Base-by-base conservation (phyloP, 2,329 filamentous ascomycete genomes). In the Diaporthe sp. region DNA sequence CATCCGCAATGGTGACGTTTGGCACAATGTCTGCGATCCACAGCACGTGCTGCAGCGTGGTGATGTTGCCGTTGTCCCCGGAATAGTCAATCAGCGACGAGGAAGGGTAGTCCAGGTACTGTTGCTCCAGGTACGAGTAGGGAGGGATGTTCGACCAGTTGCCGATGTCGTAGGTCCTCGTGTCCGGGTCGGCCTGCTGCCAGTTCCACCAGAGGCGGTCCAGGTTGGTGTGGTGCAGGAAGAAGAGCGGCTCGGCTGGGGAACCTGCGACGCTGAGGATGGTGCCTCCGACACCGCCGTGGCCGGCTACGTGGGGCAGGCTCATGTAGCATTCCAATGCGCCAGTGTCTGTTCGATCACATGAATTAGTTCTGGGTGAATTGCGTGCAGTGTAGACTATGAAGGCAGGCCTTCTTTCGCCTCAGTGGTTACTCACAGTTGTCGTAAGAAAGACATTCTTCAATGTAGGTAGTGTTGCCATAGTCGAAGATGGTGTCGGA, bases 231-330 rank as follows among this genome's bases (percentile, higher is more conserved):
- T 82, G 81, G 65, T 82, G 81, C 6, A 82, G 75, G 69, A 80
- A 82, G 75, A 82, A 82, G 31, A 82, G 44, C 0, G 81, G 81
- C 68, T 82, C 81, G 88, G 88, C 25, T 0, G 80, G 78, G 68
- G 55, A 62, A 9, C 59, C 61, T 4, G 65, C 67, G 31, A 77
- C 65, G 37, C 79, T 76, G 19, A 73, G 61, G 77, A 79, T 79
- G 72, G 77, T 65, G 6, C 76, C 76, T 25, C 80, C 79, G 65
- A 79, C 77, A 55, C 76, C 78, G 31, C 75, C 67, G 58, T 82
- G 80, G 1, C 80, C 81, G 17, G 74, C 75, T 37, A 74, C 74
- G 75, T 81, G 77, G 19, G 81, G 78, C 25, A 74, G 57, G 22
- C 46, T 61, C 74, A 78, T 76, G 59, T 79, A 76, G 67, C 80